Evolutionary conservation across 441 rosid species (phyloP), one percentile per base, ranked within the genome.

Genomic region (Erysimum pusillum): DNA sequence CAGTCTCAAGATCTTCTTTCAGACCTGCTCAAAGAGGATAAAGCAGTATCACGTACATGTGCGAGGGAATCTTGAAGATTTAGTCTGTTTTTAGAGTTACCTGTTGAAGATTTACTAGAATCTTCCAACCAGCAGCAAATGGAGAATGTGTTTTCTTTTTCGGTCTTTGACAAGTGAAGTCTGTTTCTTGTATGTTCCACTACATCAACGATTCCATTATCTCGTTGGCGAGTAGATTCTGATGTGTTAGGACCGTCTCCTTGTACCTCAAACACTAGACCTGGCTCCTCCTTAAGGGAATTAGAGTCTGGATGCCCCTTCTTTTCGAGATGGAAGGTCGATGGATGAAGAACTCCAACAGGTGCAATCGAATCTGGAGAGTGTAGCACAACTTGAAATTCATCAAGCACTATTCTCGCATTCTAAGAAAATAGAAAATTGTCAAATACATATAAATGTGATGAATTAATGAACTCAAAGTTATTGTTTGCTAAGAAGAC

Each of bases 291-390:
- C 57, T 4, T 56, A 67, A 18, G 49, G 5, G 76, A 56, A 78
- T 74, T 54, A 58, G 83, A 73, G 46, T 12, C 73, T 35, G 82
- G 69, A 13, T 76, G 72, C 32, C 45, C 82, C 79, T 96, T 93
- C 25, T 78, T 82, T 80, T 91, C 97, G 81, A 93, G 81, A 79
- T 90, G 97, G 84, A 87, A 91, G 25, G 69, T 83, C 69, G 83
- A 69, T 22, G 97, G 98, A 79, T 96, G 98, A 75, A 96, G 83
- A 78, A 91, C 85, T 64, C 97, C 99, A 51, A 91, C 97, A 70
- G 97, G 95, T 74, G 99, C 99, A 71, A 96, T 88, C 49, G 94
- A 79, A 85, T 90, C 92, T 52, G 93, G 77, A 68, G 99, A 96
- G 82, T 91, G 97, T 63, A 86, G 89, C 31, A 88, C 78, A 76